Evolutionary conservation across 176 grass and related monocot genomes (phyloP).

Genomic region (Paspalum notatum): DNA sequence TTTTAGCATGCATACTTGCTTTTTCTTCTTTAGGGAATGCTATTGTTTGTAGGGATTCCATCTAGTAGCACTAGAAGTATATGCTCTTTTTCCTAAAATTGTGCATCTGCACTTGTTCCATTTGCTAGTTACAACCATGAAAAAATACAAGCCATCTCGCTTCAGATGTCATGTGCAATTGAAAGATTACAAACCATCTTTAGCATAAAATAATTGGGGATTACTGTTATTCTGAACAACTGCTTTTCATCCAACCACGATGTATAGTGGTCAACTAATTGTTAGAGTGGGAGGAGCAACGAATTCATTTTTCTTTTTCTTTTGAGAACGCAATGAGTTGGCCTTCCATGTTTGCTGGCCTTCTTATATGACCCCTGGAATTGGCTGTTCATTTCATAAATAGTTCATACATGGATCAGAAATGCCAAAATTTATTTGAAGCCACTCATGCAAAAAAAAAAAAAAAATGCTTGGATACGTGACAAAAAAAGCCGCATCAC

Average conservation of each 20-base stretch:
- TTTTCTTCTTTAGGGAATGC: constrained; percentile 24
- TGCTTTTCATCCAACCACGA: not conserved
- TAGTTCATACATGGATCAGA: not conserved
- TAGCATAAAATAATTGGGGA: not conserved
- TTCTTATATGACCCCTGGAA: not conserved
- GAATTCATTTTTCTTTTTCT: not conserved
- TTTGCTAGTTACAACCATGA: not conserved
- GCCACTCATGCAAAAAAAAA: not conserved
- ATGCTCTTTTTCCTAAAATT: not conserved
- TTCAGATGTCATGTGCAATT: not conserved
- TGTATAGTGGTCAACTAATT: not conserved
- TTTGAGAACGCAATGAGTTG: not conserved
- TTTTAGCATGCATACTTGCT: not conserved
- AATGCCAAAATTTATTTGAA: not conserved
- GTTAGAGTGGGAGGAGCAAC: not conserved
- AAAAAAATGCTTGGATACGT: not conserved
- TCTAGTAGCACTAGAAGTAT: not conserved
- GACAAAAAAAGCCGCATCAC: not conserved
- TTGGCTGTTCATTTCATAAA: not conserved
- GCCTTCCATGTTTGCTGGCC: not conserved
- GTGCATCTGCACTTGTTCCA: not conserved
- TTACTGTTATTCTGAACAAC: not conserved
- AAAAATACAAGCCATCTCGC: not conserved
- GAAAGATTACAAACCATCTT: not conserved
- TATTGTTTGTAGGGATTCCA: not conserved